Percentiles rank a stretch among this genome's conserved stretches.
Evolutionary conservation across 108 stramenopile genomes (phyloP).

Genomic region (Cyclostephanos tholiformis): DNA sequence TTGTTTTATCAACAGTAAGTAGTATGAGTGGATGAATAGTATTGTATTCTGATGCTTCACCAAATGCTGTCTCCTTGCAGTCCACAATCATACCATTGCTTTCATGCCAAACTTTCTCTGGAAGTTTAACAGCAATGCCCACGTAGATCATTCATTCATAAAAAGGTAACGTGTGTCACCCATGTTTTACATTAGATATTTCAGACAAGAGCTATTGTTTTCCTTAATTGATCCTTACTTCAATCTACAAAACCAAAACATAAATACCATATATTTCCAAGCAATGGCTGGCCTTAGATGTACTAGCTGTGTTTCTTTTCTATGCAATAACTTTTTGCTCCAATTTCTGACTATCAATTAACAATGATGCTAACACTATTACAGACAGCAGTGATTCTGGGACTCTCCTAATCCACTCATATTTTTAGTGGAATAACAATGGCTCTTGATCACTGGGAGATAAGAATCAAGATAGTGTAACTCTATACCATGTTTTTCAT

Average conservation of each 20-base stretch:
- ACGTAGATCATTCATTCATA: constrained; percentile 5
- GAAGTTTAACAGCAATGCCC: neutral
- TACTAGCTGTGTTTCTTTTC: neutral
- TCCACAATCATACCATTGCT: neutral
- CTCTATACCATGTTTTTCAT: too few relatives aligned
- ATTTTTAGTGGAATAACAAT: too few relatives aligned
- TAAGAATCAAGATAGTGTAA: too few relatives aligned
- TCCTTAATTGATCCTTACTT: neutral
- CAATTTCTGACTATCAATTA: neutral
- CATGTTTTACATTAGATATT: neutral
- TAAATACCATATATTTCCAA: neutral
- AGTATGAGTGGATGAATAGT: neutral
- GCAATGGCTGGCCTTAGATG: neutral
- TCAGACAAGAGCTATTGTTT: neutral
- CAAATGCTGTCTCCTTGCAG: neutral
- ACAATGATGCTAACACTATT: neutral
- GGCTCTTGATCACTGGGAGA: too few relatives aligned
- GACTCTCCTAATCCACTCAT: too few relatives aligned
- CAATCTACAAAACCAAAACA: neutral
- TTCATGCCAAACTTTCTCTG: neutral
- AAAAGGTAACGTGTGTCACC: neutral
- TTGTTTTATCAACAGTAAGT: constrained; percentile 2
- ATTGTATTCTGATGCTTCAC: neutral
- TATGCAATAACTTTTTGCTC: neutral
- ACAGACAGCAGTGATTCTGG: neutral